Evolutionary conservation across 1,139 yeast genomes (phyloP), one percentile per base, ranked within the genome.

Genomic region (Kodamaea anthophila): DNA sequence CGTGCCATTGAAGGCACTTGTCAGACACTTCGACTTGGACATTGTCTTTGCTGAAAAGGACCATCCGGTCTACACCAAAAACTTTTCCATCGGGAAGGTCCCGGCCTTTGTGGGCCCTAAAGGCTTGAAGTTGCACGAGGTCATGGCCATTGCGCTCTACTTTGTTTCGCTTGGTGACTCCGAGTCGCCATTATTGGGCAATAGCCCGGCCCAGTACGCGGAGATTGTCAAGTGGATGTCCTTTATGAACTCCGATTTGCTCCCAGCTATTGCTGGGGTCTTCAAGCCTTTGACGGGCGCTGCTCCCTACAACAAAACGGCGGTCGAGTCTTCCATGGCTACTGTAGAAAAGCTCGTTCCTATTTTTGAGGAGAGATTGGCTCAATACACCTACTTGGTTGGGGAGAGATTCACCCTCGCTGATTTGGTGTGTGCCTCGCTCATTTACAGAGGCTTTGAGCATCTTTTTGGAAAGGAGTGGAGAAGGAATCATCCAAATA

Each of bases 361-460:
- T 34, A 46, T 77, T 36, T 60, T 68, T 41, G 93, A 83, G 65
- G 53, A 60, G 28, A 76, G 87, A 70, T 74, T 91, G 52, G 55
- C 66, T 42, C 72, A 77, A 52, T 74, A 71, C 77, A 86, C 96
- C 41, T 91, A 73, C 71, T 76, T 91, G 57, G 96, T 80, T 50
- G 93, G 94, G 55, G 96, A 88, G 70, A 75, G 91, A 67, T 53
- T 84, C 51, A 68, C 96, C 34, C 57, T 80, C 42, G 97, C 96
- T 53, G 98, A 91, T 65, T 56, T 85, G 48, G 71, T 73, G 51
- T 62, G 70, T 46, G 88, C 82, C 45, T 51, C 77, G 39, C 53
- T 67, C 43, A 62, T 76, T 47, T 50, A 60, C 56, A 75, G 88
- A 65, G 81, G 79, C 40, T 84, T 83, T 69, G 61, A 70, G 44